Conservation (phyloP, 768 basidiomycete species). For the Boletus speciosus region DNA sequence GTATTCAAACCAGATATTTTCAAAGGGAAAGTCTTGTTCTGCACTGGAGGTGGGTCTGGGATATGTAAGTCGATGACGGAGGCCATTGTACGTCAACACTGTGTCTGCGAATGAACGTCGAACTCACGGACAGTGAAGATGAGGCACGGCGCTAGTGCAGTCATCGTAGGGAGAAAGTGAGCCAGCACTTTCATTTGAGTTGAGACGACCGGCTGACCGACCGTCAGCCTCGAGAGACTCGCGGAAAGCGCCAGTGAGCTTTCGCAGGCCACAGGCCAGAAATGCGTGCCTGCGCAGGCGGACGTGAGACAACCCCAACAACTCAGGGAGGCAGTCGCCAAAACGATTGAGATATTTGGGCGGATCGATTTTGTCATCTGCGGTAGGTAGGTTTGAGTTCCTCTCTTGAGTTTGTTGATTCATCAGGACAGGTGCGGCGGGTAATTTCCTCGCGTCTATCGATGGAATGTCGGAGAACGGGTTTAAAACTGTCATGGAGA, state of each 20-base stretch:
- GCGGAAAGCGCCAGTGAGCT: conserved; percentile 68
- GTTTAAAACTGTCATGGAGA: conserved; percentile 90
- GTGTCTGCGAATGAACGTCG: background rate
- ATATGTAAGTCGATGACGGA: conserved; percentile 90
- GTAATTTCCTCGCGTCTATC: conserved; percentile 92
- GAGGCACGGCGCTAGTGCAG: conserved; percentile 76
- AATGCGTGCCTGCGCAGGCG: conserved; percentile 68
- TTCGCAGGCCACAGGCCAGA: conserved; percentile 60
- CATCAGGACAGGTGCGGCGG: conserved; percentile 73
- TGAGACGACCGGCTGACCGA: conserved; percentile 1
- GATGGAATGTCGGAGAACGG: conserved; percentile 82
- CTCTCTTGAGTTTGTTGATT: background rate
- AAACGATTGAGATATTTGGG: conserved; percentile 74
- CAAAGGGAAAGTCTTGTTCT: conserved; percentile 86
- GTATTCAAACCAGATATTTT: conserved; percentile 81
- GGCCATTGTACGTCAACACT: conserved; percentile 56
- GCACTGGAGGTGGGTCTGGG: conserved; percentile 89
- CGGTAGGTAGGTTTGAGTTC: conserved; percentile 44
- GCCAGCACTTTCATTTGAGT: conserved; percentile 20
- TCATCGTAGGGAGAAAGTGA: conserved; percentile 86
- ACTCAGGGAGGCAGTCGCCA: conserved; percentile 70
- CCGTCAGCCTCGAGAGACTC: conserved; percentile 64
- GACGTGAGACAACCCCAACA: conserved; percentile 81
- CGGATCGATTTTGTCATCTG: conserved; percentile 94
- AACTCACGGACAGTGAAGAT: conserved; percentile 45